Evolutionary conservation across 805 yeast genomes (phyloP).

Genomic region (Candida vaughaniae): DNA sequence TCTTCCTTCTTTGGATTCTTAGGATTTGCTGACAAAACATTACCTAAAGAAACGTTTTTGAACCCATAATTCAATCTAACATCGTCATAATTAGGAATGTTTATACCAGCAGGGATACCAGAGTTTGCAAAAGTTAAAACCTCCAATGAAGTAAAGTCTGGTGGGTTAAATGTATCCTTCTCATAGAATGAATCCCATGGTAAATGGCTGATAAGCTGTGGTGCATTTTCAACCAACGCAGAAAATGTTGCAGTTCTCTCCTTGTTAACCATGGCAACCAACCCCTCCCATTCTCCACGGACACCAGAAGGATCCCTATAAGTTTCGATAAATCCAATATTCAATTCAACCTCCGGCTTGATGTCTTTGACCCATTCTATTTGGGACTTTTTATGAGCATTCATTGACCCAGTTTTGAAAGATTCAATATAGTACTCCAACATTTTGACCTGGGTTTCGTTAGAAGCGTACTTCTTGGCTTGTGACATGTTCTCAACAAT

Average conservation of each 20-base stretch:
- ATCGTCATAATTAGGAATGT: constrained; percentile 90
- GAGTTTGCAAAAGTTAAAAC: constrained; percentile 87
- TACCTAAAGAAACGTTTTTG: constrained; percentile 87
- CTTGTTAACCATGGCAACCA: constrained; percentile 86
- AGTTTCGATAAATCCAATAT: constrained; percentile 89
- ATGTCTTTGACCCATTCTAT: constrained; percentile 84
- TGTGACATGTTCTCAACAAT: constrained; percentile 55
- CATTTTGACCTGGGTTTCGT: constrained; percentile 69
- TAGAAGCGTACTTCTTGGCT: constrained; percentile 67
- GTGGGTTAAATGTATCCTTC: constrained; percentile 84
- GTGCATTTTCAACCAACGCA: constrained; percentile 64
- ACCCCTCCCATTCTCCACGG: constrained; percentile 91
- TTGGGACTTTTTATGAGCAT: constrained; percentile 82
- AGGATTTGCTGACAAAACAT: constrained; percentile 70
- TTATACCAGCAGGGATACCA: constrained; percentile 91
- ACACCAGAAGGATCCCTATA: constrained; percentile 91
- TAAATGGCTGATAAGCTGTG: constrained; percentile 57
- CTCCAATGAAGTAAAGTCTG: constrained; percentile 89
- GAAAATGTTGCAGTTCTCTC: constrained; percentile 82
- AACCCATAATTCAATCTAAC: constrained; percentile 81
- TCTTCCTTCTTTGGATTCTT: constrained; percentile 63
- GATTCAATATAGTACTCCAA: constrained; percentile 64
- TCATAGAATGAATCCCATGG: constrained; percentile 82
- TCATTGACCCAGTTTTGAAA: constrained; percentile 78
- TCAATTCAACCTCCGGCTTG: constrained; percentile 68